phyloP scores from a whole-genome alignment of 768 basidiomycete species.

The Leccinum imitatum region DNA sequence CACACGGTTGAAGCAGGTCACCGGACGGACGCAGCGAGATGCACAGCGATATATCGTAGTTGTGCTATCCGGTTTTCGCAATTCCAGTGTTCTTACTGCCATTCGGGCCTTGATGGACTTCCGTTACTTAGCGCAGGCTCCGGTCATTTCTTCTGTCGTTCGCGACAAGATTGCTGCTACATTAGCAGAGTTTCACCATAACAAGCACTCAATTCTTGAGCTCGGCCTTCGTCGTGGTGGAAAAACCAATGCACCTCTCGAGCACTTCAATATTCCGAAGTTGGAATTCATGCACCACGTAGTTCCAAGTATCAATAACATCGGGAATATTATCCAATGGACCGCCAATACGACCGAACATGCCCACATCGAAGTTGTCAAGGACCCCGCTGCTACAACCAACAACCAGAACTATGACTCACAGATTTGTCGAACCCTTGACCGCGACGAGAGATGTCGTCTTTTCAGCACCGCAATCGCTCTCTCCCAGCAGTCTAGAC shows the following conservation, averaged over 20 bases:
- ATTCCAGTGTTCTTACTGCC: no score
- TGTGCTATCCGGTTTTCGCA: no score
- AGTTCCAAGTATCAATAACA: neutral
- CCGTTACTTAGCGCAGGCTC: no score
- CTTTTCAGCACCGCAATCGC: neutral
- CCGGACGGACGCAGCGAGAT: no score
- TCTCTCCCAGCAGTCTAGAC: neutral
- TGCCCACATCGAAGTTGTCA: neutral
- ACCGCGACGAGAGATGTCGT: neutral
- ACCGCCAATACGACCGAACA: neutral
- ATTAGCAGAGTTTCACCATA: no score
- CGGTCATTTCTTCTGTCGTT: no score
- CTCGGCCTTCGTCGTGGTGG: neutral
- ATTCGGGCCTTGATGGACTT: no score
- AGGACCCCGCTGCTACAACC: conserved; percentile 12
- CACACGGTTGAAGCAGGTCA: no score
- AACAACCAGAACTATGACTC: neutral
- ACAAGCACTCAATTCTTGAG: neutral
- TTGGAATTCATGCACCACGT: neutral
- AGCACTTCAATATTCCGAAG: neutral
- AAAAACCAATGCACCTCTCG: neutral
- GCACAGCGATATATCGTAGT: no score
- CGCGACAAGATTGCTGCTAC: no score
- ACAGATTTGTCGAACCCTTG: neutral
- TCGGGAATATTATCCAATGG: neutral